A percentile compares a stretch with the other conserved stretches of the same genome.
Evolutionary conservation across 345 rosid genomes (phyloP).

Genomic region (Punica granatum): DNA sequence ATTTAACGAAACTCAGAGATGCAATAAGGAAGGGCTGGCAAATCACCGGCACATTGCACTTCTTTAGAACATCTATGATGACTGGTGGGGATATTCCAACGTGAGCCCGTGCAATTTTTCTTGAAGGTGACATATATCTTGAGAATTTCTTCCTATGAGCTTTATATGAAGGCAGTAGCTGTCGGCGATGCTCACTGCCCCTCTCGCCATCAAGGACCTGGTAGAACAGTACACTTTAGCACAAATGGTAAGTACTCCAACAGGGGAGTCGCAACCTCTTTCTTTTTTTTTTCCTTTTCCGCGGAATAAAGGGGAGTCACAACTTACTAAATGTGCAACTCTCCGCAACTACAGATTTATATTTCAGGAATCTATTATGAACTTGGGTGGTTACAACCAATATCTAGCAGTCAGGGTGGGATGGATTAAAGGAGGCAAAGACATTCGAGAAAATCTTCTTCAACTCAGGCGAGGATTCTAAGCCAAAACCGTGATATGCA

Average conservation of each 20-base stretch:
- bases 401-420: no score
- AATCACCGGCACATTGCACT: constrained; percentile 84
- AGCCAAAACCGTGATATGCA: no score
- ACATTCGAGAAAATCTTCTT: no score
- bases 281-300: no score
- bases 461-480: no score
- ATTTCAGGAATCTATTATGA: no score
- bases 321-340: no score
- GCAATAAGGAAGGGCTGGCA: background rate
- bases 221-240: constrained; percentile 8
- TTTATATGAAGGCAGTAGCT: constrained; percentile 77
- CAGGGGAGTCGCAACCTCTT: no score
- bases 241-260: background rate
- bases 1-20: background rate
- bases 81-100: constrained; percentile 33
- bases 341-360: no score
- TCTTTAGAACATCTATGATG: constrained; percentile 48
- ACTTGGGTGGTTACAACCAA: no score
- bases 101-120: constrained; percentile 26
- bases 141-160: constrained; percentile 53
- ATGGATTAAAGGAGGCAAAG: no score
- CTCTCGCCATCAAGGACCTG: constrained; percentile 89
- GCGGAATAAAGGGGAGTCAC: no score
- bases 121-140: constrained; percentile 19
- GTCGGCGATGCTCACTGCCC: constrained; percentile 57